phyloP scores from a whole-genome alignment of 1,284 basidiomycete genomes.

The Trametes pubescens region DNA sequence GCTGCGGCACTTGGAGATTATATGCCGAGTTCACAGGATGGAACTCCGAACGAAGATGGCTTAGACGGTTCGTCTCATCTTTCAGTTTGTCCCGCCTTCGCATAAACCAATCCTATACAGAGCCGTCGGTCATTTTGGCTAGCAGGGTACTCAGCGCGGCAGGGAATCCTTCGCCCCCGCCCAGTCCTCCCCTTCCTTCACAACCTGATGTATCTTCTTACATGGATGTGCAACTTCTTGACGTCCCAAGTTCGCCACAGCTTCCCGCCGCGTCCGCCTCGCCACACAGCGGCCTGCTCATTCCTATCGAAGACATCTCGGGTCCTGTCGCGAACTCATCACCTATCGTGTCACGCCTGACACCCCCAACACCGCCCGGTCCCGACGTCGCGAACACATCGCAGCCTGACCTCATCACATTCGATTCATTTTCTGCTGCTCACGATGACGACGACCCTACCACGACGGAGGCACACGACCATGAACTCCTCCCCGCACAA shows the following conservation, averaged over 20 bases:
- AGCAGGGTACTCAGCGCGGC: conserved; percentile 69
- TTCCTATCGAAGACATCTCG: conserved; percentile 15
- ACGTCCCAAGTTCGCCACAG: conserved; percentile 5
- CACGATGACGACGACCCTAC: conserved; percentile 25
- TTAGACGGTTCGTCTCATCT: conserved; percentile 42
- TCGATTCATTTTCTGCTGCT: conserved; percentile 49
- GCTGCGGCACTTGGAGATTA: conserved; percentile 30
- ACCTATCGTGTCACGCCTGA: conserved; percentile 7
- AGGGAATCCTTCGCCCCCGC: conserved; percentile 80
- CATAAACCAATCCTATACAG: conserved; percentile 44
- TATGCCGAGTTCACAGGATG: conserved; percentile 29
- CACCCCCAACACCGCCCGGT: conserved; percentile 9
- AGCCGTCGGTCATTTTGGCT: conserved; percentile 72
- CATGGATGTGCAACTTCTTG: conserved; percentile 21
- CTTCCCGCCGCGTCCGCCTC: background rate
- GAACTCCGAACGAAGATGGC: conserved; percentile 36
- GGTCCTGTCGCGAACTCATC: conserved; percentile 14
- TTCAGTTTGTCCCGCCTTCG: background rate
- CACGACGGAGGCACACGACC: background rate
- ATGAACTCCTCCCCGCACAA: background rate
- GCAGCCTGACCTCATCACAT: conserved; percentile 49
- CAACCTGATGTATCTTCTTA: conserved; percentile 2
- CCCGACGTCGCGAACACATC: conserved; percentile 22
- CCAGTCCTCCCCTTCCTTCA: conserved; percentile 40
- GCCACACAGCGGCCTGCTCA: conserved; percentile 4